phyloP scores from a whole-genome alignment of 2,329 filamentous ascomycete species.

The Diplocarpon mali region DNA sequence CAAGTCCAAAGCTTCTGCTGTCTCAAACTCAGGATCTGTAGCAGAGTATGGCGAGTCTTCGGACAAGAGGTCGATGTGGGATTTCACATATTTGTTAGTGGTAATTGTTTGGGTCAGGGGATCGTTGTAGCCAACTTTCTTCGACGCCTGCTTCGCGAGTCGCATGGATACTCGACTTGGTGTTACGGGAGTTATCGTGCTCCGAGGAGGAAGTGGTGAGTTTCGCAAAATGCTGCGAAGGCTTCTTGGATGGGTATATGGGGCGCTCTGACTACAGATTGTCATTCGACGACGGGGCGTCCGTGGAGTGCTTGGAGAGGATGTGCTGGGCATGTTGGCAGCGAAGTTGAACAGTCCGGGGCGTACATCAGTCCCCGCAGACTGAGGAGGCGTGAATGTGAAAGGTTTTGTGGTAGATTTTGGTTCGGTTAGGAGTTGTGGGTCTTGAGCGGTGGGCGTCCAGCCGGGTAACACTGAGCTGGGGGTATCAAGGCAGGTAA shows the following conservation, averaged over 20 bases:
- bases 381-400: slow-evolving; percentile 27
- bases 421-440: slow-evolving; percentile 5
- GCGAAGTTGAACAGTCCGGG: slow-evolving; percentile 23
- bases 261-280: slow-evolving; percentile 28
- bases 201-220: slow-evolving; percentile 47
- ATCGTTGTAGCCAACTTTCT: slow-evolving; percentile 49
- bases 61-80: slow-evolving; percentile 50
- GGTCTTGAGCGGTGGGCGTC: slow-evolving; percentile 13
- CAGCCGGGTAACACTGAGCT: slow-evolving; percentile 19
- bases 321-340: slow-evolving; percentile 12
- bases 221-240: slow-evolving; percentile 56
- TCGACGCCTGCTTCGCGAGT: slow-evolving; percentile 36
- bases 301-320: slow-evolving; percentile 27
- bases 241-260: slow-evolving; percentile 46
- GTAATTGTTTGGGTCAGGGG: slow-evolving; percentile 53
- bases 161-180: slow-evolving; percentile 43
- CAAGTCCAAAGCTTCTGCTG: slow-evolving; percentile 36
- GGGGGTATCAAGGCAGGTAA: slow-evolving; percentile 26
- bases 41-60: slow-evolving; percentile 35
- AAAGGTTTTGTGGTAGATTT: slow-evolving; percentile 15
- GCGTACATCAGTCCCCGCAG: slow-evolving; percentile 21
- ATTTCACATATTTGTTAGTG: slow-evolving; percentile 49
- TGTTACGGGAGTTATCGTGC: slow-evolving; percentile 39
- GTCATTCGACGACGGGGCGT: slow-evolving; percentile 31
- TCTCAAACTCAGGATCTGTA: slow-evolving; percentile 19